Conservation (phyloP, 1,284 basidiomycete genomes). For the Abortiporus biennis region DNA sequence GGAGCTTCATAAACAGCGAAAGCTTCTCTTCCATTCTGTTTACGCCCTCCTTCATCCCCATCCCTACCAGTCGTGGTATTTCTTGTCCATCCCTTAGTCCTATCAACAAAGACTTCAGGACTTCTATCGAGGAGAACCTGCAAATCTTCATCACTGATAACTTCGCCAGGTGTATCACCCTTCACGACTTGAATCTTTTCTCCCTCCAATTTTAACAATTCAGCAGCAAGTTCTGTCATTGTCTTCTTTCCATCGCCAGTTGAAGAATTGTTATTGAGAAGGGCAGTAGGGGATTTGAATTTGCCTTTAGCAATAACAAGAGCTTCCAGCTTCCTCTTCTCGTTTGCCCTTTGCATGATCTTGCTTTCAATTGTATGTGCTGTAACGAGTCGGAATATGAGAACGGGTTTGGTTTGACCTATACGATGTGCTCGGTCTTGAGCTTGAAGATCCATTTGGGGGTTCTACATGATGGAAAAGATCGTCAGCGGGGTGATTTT, state of each 20-base stretch:
- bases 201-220: conserved; percentile 75
- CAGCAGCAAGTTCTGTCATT: conserved; percentile 78
- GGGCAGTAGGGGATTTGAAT: conserved; percentile 69
- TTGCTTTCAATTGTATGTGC: conserved; percentile 88
- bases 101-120: conserved; percentile 70
- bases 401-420: conserved; percentile 84
- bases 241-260: conserved; percentile 19
- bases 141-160: conserved; percentile 80
- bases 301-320: conserved; percentile 93
- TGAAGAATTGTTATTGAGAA: neutral
- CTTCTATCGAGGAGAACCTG: conserved; percentile 79
- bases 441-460: conserved; percentile 95
- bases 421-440: conserved; percentile 96
- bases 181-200: conserved; percentile 90
- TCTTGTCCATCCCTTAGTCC: conserved; percentile 77
- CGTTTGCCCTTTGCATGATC: conserved; percentile 85
- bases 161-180: conserved; percentile 57
- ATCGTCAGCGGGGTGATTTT: too few relatives aligned
- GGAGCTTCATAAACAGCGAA: conserved; percentile 84
- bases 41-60: conserved; percentile 7
- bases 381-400: conserved; percentile 85
- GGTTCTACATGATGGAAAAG: too few relatives aligned
- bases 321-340: conserved; percentile 89
- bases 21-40: conserved; percentile 39
- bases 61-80: conserved; percentile 20